Percentiles rank a stretch among this genome's conserved stretches.
These are phyloP conservation scores for Amphirosellinia nigrospora DNA, from an alignment of 495 filamentous ascomycete genomes.

Conservation along the genomic window DNA sequence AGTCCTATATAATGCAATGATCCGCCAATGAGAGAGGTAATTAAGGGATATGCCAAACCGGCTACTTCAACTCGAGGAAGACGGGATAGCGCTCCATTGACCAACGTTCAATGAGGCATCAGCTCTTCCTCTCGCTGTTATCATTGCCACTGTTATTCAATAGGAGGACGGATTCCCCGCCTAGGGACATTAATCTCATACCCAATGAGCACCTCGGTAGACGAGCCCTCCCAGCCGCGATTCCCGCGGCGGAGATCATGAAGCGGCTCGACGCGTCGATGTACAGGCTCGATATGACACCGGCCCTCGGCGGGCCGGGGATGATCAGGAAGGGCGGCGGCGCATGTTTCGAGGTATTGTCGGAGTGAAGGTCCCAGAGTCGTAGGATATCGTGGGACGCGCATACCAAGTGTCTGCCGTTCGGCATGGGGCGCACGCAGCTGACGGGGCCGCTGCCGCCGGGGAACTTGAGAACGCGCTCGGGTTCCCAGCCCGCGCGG, in stretches of 20 bases:
- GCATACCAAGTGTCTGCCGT: conserved; percentile 91
- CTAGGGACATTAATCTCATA: conserved; percentile 74
- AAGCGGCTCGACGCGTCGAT: conserved; percentile 87
- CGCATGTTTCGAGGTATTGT: conserved; percentile 67
- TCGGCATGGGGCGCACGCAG: conserved; percentile 87
- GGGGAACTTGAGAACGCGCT: conserved; percentile 89
- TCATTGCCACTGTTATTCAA: not conserved
- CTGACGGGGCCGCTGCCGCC: conserved; percentile 87
- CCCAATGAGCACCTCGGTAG: conserved; percentile 88
- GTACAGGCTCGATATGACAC: conserved; percentile 83
- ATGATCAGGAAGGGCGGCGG: conserved; percentile 93
- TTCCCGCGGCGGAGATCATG: conserved; percentile 93
- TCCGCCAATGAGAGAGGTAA: not conserved
- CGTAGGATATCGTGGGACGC: conserved; percentile 94
- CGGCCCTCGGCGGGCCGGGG: conserved; percentile 85
- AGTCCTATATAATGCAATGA: not conserved
- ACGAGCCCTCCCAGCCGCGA: conserved; percentile 92
- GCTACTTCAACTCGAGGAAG: not conserved
- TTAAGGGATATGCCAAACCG: not conserved
- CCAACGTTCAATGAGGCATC: not conserved
- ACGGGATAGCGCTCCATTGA: not conserved
- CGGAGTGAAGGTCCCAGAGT: conserved; percentile 83
- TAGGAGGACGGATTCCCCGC: not conserved
- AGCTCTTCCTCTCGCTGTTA: not conserved
- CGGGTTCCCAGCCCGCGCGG: conserved; percentile 59